Evolutionary conservation across 768 basidiomycete species (phyloP).

Genomic region (Kwoniella pini): DNA sequence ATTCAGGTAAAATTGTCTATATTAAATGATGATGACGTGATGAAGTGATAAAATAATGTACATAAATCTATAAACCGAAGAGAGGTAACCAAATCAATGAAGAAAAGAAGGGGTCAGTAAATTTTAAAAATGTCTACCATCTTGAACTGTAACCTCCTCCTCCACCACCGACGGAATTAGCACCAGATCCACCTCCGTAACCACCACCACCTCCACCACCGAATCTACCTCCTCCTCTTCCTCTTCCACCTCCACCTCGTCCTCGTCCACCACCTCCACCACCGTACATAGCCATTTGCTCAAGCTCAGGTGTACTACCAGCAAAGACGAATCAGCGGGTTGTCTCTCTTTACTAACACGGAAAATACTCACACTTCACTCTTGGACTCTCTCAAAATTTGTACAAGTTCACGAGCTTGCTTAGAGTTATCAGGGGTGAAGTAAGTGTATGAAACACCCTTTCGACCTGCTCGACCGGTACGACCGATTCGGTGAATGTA

Average conservation of each 20-base stretch:
- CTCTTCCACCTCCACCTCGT: constrained; percentile 44
- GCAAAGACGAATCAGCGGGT: no score
- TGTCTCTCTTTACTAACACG: no score
- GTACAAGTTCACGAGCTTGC: constrained; percentile 85
- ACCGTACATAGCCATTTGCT: constrained; percentile 88
- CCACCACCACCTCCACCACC: constrained; percentile 41
- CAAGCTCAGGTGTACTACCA: constrained; percentile 83
- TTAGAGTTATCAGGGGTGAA: constrained; percentile 96
- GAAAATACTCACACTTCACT: constrained; percentile 57
- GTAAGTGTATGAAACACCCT: constrained; percentile 90
- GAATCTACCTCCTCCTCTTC: constrained; percentile 43
- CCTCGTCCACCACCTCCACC: constrained; percentile 65
- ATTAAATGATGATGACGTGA: background rate
- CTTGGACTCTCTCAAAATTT: constrained; percentile 72
- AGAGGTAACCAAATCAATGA: background rate
- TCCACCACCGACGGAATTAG: constrained; percentile 35
- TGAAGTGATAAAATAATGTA: background rate
- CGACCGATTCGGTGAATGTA: constrained; percentile 91
- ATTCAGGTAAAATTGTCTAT: background rate
- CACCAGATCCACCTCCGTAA: constrained; percentile 26
- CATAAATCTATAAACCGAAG: constrained; percentile 5
- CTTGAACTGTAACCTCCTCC: constrained; percentile 46
- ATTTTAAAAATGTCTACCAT: constrained; percentile 25
- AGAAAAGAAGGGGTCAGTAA: background rate
- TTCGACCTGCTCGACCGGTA: constrained; percentile 76